These are phyloP conservation scores for Citropsis articulata DNA, from an alignment of 345 rosid genomes.

Conservation along the genomic window DNA sequence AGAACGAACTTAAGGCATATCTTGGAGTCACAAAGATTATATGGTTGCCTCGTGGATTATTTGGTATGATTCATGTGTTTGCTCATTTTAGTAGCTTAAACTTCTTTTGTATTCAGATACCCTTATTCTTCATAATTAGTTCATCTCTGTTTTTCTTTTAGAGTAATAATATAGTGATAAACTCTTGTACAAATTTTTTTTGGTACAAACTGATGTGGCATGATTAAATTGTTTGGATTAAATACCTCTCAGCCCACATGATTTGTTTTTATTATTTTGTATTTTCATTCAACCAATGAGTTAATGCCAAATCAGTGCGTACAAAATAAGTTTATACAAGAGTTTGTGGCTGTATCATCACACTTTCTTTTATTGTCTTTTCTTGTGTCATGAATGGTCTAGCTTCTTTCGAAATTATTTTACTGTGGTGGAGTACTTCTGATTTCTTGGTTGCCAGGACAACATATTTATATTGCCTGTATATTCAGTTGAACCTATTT, in stretches of 20 bases:
- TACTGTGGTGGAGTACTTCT: background rate
- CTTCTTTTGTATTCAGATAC: background rate
- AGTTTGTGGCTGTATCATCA: too few relatives aligned
- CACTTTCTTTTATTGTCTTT: background rate
- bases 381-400: background rate
- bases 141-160: background rate
- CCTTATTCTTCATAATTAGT: background rate
- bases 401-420: background rate
- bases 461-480: background rate
- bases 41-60: constrained; percentile 87
- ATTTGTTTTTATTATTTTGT: too few relatives aligned
- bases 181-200: too few relatives aligned
- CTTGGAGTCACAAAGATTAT: constrained; percentile 68
- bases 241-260: too few relatives aligned
- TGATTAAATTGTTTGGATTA: too few relatives aligned
- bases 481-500: background rate
- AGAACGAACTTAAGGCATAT: constrained; percentile 66
- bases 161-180: too few relatives aligned
- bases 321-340: too few relatives aligned
- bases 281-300: too few relatives aligned
- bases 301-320: too few relatives aligned
- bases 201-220: too few relatives aligned
- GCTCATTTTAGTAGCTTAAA: background rate
- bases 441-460: background rate
- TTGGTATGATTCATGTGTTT: constrained; percentile 40